Percentiles rank a stretch among this genome's conserved stretches.
phyloP scores from a whole-genome alignment of 75 land plant genomes.

The Selaginella moellendorffii region DNA sequence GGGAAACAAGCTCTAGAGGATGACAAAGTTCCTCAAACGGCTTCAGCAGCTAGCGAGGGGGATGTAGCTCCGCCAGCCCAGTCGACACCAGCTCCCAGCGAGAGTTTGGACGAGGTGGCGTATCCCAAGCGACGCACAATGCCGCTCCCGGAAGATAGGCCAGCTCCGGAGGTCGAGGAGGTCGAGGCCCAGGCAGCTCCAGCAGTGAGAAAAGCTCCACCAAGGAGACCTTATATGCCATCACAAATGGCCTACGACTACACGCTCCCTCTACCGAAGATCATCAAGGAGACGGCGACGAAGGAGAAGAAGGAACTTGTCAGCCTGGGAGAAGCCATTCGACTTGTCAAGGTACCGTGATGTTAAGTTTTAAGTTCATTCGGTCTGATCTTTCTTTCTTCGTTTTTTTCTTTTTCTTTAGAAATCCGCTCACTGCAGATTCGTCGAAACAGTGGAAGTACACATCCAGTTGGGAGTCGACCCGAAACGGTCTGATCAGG shows the following conservation, averaged over 20 bases:
- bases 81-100: too few relatives aligned
- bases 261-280: conserved; percentile 37
- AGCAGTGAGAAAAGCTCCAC: conserved; percentile 10
- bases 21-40: too few relatives aligned
- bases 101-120: background rate
- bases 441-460: conserved; percentile 83
- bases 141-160: conserved; percentile 61
- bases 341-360: conserved; percentile 57
- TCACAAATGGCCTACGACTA: conserved; percentile 19
- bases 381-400: background rate
- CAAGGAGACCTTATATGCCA: conserved; percentile 3
- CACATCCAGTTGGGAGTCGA: conserved; percentile 62
- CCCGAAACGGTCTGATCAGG: conserved; percentile 60
- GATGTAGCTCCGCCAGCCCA: too few relatives aligned
- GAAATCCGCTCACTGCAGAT: conserved; percentile 14
- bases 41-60: too few relatives aligned
- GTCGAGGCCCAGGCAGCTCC: background rate
- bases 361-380: background rate
- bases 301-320: conserved; percentile 21
- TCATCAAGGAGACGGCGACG: conserved; percentile 30
- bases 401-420: background rate
- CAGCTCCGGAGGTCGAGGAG: conserved; percentile 6
- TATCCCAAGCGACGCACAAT: conserved; percentile 33
- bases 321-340: conserved; percentile 59
- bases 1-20: too few relatives aligned